These are phyloP conservation scores for Cercospora sojina DNA, from an alignment of 2,329 filamentous ascomycete species.

Conservation along the genomic window DNA sequence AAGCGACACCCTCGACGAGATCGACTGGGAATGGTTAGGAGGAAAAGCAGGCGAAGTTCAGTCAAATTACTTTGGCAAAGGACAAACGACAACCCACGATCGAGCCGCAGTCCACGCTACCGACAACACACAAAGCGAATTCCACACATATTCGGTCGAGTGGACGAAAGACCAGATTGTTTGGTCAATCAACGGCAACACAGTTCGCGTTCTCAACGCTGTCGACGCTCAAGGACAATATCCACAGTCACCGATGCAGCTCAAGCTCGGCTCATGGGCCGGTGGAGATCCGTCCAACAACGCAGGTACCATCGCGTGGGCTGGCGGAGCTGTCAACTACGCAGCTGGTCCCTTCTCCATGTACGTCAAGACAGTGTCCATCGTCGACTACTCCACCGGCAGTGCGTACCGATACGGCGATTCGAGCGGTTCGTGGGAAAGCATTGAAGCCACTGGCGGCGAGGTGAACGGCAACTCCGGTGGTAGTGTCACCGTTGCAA, in stretches of 20 bases:
- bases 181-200: slow-evolving; percentile 78
- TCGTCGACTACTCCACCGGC: slow-evolving; percentile 93
- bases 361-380: slow-evolving; percentile 71
- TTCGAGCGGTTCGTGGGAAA: slow-evolving; percentile 72
- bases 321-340: slow-evolving; percentile 82
- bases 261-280: slow-evolving; percentile 90
- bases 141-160: slow-evolving; percentile 85
- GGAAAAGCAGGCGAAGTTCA: slow-evolving; percentile 76
- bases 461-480: slow-evolving; percentile 59
- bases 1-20: slow-evolving; percentile 90
- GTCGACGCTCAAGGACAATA: slow-evolving; percentile 74
- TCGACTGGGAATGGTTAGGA: slow-evolving; percentile 96
- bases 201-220: slow-evolving; percentile 72
- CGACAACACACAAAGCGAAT: slow-evolving; percentile 67
- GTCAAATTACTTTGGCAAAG: slow-evolving; percentile 96
- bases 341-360: slow-evolving; percentile 79
- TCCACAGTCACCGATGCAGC: slow-evolving; percentile 91
- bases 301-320: slow-evolving; percentile 84
- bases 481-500: slow-evolving; percentile 53
- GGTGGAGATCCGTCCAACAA: slow-evolving; percentile 81
- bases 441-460: slow-evolving; percentile 79
- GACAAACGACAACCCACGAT: slow-evolving; percentile 79
- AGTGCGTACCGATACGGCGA: slow-evolving; percentile 80
- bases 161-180: slow-evolving; percentile 84
- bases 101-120: slow-evolving; percentile 77